A percentile compares a stretch with the other conserved stretches of the same genome.
Conservation (phyloP, 768 basidiomycete genomes). For the Glaciozyma martinii region DNA sequence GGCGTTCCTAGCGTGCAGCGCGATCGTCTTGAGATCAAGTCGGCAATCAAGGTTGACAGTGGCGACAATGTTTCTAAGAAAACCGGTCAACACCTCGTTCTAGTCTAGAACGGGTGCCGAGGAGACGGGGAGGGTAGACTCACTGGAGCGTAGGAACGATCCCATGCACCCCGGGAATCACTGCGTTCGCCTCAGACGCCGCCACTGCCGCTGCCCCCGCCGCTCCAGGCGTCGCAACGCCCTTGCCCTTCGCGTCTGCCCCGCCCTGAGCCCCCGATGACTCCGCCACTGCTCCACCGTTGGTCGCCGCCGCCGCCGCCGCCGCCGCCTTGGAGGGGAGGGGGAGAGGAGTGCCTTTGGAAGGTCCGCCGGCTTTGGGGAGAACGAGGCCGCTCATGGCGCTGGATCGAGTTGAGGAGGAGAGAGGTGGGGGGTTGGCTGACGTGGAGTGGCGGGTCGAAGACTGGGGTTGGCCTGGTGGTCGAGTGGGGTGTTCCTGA, state of each 20-base stretch:
- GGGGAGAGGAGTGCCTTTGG: no score
- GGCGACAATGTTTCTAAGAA: slow-evolving; percentile 72
- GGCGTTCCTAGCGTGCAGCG: slow-evolving; percentile 92
- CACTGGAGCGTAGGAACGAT: slow-evolving; percentile 95
- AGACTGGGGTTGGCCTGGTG: no score
- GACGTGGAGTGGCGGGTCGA: no score
- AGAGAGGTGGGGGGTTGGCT: no score
- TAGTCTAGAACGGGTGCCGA: not conserved
- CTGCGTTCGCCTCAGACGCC: slow-evolving; percentile 10
- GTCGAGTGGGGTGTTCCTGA: no score
- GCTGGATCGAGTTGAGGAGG: no score
- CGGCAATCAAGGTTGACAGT: slow-evolving; percentile 97
- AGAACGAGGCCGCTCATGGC: no score
- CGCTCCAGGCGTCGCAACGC: not conserved
- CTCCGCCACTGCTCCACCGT: no score
- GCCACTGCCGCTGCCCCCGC: not conserved
- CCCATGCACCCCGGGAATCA: slow-evolving; percentile 51
- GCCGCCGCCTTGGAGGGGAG: no score
- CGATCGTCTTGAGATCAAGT: slow-evolving; percentile 95
- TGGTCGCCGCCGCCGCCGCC: no score
- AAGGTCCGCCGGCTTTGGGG: no score
- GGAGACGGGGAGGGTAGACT: slow-evolving; percentile 33
- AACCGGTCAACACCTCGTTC: slow-evolving; percentile 3
- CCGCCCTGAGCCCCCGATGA: no score
- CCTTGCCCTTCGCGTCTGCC: slow-evolving; percentile 4